Evolutionary conservation across 208 protist species (phyloP).

Genomic region (Trypanosoma grayi): DNA sequence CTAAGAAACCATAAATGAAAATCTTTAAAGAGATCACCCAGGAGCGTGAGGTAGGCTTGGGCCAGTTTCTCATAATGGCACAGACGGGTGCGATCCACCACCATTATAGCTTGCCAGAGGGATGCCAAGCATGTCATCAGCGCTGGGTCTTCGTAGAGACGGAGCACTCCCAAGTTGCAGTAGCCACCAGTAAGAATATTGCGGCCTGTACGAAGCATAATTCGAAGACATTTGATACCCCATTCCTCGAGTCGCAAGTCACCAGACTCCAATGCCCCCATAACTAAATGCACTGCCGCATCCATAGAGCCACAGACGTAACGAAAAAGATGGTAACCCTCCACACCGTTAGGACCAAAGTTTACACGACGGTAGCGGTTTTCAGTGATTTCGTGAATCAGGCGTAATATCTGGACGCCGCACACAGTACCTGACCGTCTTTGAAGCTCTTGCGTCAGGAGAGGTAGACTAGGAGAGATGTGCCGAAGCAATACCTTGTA

Average conservation of each 20-base stretch:
- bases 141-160: slow-evolving; percentile 44
- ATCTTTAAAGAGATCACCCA: slow-evolving; percentile 37
- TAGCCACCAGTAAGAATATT: slow-evolving; percentile 52
- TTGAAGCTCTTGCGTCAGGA: slow-evolving; percentile 9
- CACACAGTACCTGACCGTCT: slow-evolving; percentile 11
- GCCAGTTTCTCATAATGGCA: slow-evolving; percentile 42
- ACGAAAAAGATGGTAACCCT: slow-evolving; percentile 28
- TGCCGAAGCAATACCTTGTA: slow-evolving; percentile 18
- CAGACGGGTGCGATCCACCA: slow-evolving; percentile 22
- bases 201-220: slow-evolving; percentile 32
- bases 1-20: slow-evolving; percentile 52
- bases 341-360: slow-evolving; percentile 24
- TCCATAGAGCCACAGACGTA: slow-evolving; percentile 14
- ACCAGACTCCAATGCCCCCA: slow-evolving; percentile 8
- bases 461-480: neutral
- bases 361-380: slow-evolving; percentile 28
- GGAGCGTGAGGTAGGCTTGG: slow-evolving; percentile 24
- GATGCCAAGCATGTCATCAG: slow-evolving; percentile 29
- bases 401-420: slow-evolving; percentile 21
- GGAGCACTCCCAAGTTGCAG: slow-evolving; percentile 58
- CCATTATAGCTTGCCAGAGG: slow-evolving; percentile 38
- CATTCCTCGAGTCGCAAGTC: slow-evolving; percentile 33
- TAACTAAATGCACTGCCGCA: neutral
- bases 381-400: slow-evolving; percentile 27
- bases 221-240: slow-evolving; percentile 45